These are phyloP conservation scores for Herpotrichia juniperi DNA, from an alignment of 2,329 filamentous ascomycete species.

Conservation along the genomic window DNA sequence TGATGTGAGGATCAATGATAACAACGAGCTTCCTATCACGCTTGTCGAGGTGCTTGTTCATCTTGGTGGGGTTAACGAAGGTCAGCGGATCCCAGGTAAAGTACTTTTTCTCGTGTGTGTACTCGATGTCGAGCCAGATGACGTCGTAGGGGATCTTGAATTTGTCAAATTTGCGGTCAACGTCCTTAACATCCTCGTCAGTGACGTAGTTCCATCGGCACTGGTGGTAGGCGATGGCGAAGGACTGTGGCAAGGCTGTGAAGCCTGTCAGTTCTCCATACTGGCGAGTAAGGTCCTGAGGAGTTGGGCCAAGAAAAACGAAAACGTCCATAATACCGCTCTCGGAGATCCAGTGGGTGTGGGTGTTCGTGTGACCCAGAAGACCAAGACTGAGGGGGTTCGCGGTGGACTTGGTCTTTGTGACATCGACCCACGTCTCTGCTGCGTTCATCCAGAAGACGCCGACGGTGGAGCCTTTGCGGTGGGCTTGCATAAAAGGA, in stretches of 20 bases:
- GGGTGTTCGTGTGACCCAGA: constrained; percentile 72
- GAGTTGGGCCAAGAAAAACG: constrained; percentile 88
- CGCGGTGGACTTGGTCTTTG: constrained; percentile 73
- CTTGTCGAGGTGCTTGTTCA: constrained; percentile 85
- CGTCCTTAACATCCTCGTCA: constrained; percentile 95
- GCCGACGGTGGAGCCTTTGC: constrained; percentile 89
- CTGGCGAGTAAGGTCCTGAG: constrained; percentile 77
- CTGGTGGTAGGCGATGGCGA: constrained; percentile 92
- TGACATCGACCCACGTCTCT: constrained; percentile 96
- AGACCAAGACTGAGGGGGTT: constrained; percentile 81
- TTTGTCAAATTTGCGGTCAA: constrained; percentile 96
- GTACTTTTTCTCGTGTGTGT: constrained; percentile 96
- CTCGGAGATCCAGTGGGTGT: constrained; percentile 98
- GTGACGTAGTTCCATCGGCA: constrained; percentile 99
- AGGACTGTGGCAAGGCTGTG: constrained; percentile 89
- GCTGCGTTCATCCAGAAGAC: constrained; percentile 98
- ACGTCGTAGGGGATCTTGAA: constrained; percentile 95
- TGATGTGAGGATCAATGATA: constrained; percentile 98
- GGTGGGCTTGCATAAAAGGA: constrained; percentile 96
- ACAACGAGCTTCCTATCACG: constrained; percentile 89
- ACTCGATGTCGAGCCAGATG: constrained; percentile 98
- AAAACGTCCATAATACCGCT: constrained; percentile 89
- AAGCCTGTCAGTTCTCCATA: constrained; percentile 92
- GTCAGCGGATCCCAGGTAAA: constrained; percentile 95
- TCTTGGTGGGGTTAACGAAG: constrained; percentile 83